A percentile compares a stretch with the other conserved stretches of the same genome.
Evolutionary conservation across 129 eudicot genomes (phyloP).

Genomic region (Flaveria ramosissima): DNA sequence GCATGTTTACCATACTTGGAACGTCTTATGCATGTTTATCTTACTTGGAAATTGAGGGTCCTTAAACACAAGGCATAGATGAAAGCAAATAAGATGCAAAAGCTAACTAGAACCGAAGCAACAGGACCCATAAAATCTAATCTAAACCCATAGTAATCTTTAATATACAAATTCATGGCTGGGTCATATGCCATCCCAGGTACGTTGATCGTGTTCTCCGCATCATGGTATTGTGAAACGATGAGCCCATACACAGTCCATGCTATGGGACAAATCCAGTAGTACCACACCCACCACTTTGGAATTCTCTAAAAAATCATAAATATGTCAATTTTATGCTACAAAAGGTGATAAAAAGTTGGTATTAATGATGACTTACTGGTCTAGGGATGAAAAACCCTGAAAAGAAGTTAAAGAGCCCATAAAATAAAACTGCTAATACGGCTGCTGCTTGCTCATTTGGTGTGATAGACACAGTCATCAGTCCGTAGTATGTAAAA

Average conservation of each 20-base stretch:
- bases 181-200: constrained; percentile 47
- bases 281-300: constrained; percentile 71
- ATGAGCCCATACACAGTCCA: constrained; percentile 69
- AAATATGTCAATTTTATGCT: not conserved
- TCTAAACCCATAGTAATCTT: constrained; percentile 46
- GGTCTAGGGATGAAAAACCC: constrained; percentile 70
- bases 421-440: constrained; percentile 51
- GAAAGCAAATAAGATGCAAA: constrained; percentile 53
- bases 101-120: constrained; percentile 51
- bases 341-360: too few species aligned
- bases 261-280: constrained; percentile 68
- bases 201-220: constrained; percentile 42
- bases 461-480: constrained; percentile 68
- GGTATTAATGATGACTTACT: constrained; percentile 33
- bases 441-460: constrained; percentile 62
- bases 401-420: constrained; percentile 56
- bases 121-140: constrained; percentile 55
- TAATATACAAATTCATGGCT: constrained; percentile 36
- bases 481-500: constrained; percentile 68
- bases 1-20: constrained; percentile 46
- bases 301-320: constrained; percentile 53
- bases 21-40: constrained; percentile 25
- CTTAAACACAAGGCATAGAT: constrained; percentile 51
- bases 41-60: constrained; percentile 55
- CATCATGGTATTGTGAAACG: constrained; percentile 59